Base-by-base conservation (phyloP, 129 eudicot genomes). In the Arctium lappa region DNA sequence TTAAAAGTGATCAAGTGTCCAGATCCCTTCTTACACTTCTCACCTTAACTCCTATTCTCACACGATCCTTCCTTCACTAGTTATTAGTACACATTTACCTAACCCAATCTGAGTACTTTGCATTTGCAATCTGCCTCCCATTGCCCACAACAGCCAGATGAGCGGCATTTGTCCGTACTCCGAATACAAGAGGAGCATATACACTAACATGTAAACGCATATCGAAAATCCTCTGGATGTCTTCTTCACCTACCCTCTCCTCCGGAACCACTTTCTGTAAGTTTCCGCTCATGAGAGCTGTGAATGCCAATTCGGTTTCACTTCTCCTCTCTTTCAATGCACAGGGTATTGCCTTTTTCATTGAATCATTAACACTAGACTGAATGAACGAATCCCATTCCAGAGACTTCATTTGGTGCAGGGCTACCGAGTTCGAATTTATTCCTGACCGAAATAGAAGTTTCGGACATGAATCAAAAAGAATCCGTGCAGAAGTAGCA, bases 31-130 rank as follows among this genome's bases (percentile, higher is more conserved):
- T 33, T 1, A 33, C 3, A 2, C 36, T 33, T 33, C 36, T 33
- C 36, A 0, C 36, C 1, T 33, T 33, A 33, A 33, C 36, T 2
- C 3, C 36, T 1, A 33, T 33, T 33, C 36, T 33, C 36, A 33
- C 36, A 33, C 18, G 63, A 44, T 38, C 68, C 27, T 72, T 22
- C 79, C 6, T 73, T 7, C 30, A 73, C 69, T 30, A 60, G 68
- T 68, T 50, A 70, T 37, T 74, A 78, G 22, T 56, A 75, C 34
- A 70, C 29, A 63, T 42, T 77, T 89, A 92, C 98, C 96, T 88
- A 72, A 91, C 97, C 98, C 98, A 94, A 82, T 92, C 96, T 0
- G 98, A 88, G 83, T 94, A 91, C 87, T 94, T 94, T 4, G 98
- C 96, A 87, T 87, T 85, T 27, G 97, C 94, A 38, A 80, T 79